Base-by-base conservation (phyloP, 2,329 filamentous ascomycete genomes). In the Nigrospora oryzae region DNA sequence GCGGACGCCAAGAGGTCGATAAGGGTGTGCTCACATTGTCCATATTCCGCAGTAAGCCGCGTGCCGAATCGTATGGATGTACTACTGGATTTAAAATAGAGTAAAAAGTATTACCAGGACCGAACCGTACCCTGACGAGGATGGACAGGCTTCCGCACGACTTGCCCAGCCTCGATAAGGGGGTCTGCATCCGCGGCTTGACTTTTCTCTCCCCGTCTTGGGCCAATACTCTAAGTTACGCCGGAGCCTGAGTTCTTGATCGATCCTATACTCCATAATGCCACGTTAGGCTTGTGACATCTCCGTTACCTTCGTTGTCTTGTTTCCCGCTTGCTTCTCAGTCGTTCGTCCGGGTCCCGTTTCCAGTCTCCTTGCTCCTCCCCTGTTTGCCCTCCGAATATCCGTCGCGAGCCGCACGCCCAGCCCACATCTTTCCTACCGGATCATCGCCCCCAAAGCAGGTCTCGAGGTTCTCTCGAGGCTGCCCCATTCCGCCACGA, bases 381-480 rank as follows among this genome's bases (percentile, higher is more conserved):
- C 23, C 23, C 8, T 28, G 7, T 7, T 10, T 10, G 23, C 8
- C 23, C 23, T 28, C 23, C 5, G 23, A 28, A 28, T 2, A 28
- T 7, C 8, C 23, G 23, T 10, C 23, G 23, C 5, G 23, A 28
- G 23, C 23, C 23, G 23, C 23, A 28, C 23, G 23, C 23, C 23
- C 23, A 10, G 23, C 7, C 23, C 5, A 2, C 23, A 4, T 28
- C 23, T 28, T 7, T 28, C 8, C 23, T 28, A 28, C 23, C 23
- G 23, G 23, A 28, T 28, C 8, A 4, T 28, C 23, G 5, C 23
- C 23, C n/a, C 23, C 23, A 28, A 28, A 28, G 23, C 23, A 28
- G 45, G 49, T 53, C 46, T 46, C 45, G 49, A 54, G 50, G 43
- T 42, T 43, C 23, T 51, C 51, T 53, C 51, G 51, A 48, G 49